Evolutionary conservation across 495 filamentous ascomycete species (phyloP), one percentile per base, ranked within the genome.

Genomic region (Usnea hakonensis): DNA sequence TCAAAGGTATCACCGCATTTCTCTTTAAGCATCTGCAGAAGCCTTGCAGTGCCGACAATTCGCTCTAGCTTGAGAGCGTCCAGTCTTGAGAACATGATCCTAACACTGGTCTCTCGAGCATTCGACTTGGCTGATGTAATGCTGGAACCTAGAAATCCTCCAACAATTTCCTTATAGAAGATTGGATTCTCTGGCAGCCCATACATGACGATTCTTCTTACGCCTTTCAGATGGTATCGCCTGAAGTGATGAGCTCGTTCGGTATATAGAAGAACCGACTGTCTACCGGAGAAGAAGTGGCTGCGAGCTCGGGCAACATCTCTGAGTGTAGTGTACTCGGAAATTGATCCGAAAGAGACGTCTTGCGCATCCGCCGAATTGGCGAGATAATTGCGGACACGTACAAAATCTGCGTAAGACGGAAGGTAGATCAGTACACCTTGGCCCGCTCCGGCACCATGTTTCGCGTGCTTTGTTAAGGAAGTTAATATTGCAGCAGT

Each of bases 231-330:
- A 62, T 81, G 81, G 68, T 91, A 93, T 26, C 95, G 81, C 32
- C 89, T 79, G 78, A 97, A 98, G 72, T 98, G 95, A 75, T 97
- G 95, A 21, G 91, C 87, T 33, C 94, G 86, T 73, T 93, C 92
- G 11, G 91, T 91, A 73, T 97, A 97, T 21, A 98, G 77, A 40
- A 98, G 75, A 26, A 97, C 81, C 40, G 85, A 85, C 67, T 96
- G 88, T 33, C 89, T 79, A 7, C 92, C 93, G 50, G 74, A 86
- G 61, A 91, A 72, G 75, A 98, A 97, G 68, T 97, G 90, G 17
- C 88, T 90, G 10, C 93, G 80, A 23, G 95, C 90, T 23, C 93
- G 86, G 33, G 87, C 84, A 44, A 91, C 85, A 58, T 93, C 90
- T 19, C 83, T 78, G 7, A 84, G 74, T 46, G 87, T 80, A 0